Evolutionary conservation across 495 filamentous ascomycete species (phyloP).

Genomic region (Elasticomyces elasticus): DNA sequence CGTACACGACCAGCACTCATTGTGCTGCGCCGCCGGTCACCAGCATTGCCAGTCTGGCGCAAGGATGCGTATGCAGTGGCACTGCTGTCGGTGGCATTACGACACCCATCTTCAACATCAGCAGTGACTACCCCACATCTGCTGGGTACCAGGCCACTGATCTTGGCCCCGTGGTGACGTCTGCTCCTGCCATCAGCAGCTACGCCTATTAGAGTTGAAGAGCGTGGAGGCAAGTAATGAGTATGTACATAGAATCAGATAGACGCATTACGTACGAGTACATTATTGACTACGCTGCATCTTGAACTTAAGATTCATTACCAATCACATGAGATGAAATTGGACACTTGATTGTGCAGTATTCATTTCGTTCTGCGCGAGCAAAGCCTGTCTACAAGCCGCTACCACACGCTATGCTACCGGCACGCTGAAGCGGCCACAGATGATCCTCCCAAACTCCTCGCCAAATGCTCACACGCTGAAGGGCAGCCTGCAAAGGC

Average conservation of each 20-base stretch:
- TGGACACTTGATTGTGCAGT: too few relatives aligned
- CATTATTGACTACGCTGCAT: too few relatives aligned
- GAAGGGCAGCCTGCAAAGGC: neutral
- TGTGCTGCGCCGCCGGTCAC: conserved; percentile 43
- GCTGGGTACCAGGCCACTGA: conserved; percentile 4
- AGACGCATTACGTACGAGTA: too few relatives aligned
- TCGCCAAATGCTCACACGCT: neutral
- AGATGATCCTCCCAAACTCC: neutral
- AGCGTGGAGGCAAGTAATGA: too few relatives aligned
- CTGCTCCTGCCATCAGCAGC: too few relatives aligned
- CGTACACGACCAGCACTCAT: conserved; percentile 40
- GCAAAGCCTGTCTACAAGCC: neutral
- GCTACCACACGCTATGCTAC: neutral
- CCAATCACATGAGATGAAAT: too few relatives aligned
- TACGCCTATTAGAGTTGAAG: too few relatives aligned
- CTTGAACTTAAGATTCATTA: too few relatives aligned
- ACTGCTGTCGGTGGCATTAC: neutral
- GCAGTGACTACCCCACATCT: neutral
- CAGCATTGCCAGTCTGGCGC: conserved; percentile 16
- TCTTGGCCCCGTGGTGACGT: too few relatives aligned
- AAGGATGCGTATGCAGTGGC: conserved; percentile 13
- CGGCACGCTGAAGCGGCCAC: too few relatives aligned
- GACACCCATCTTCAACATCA: conserved; percentile 2
- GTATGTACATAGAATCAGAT: too few relatives aligned
- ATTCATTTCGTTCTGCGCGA: neutral